phyloP scores from a whole-genome alignment of 2,329 filamentous ascomycete species.

The Xylariaceae sp. region DNA sequence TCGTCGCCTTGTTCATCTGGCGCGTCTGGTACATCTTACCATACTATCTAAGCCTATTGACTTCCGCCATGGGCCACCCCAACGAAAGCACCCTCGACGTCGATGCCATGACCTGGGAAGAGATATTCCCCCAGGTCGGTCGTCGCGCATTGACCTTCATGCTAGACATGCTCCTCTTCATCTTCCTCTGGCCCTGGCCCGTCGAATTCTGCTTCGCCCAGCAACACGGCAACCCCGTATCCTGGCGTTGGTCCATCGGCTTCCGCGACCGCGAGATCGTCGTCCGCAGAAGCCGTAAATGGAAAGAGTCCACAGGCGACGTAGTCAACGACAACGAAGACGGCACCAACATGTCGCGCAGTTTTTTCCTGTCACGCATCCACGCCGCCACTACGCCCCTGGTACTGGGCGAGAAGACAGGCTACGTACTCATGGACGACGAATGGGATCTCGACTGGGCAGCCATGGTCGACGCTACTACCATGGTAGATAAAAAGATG shows the following conservation, averaged over 20 bases:
- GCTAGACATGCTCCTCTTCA: conserved; percentile 64
- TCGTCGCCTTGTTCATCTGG: conserved; percentile 59
- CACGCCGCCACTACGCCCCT: conserved; percentile 62
- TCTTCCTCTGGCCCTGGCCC: conserved; percentile 69
- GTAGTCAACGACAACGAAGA: conserved; percentile 17
- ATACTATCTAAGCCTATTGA: conserved; percentile 64
- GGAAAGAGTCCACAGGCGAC: conserved; percentile 54
- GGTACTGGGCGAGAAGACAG: conserved; percentile 70
- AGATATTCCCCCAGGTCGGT: conserved; percentile 52
- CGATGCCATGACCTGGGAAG: conserved; percentile 47
- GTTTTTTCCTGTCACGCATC: conserved; percentile 56
- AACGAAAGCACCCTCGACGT: conserved; percentile 63
- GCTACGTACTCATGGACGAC: conserved; percentile 77
- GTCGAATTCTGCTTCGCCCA: conserved; percentile 62
- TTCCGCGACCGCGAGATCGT: conserved; percentile 78
- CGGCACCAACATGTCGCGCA: conserved; percentile 41
- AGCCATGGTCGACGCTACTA: conserved; percentile 69
- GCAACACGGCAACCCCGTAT: conserved; percentile 54
- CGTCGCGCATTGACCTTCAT: conserved; percentile 61
- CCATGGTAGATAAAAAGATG: conserved; percentile 59
- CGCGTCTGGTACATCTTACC: conserved; percentile 64
- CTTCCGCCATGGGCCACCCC: conserved; percentile 57
- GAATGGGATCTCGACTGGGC: conserved; percentile 86
- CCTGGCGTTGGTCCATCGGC: conserved; percentile 69
- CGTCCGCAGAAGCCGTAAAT: conserved; percentile 68